Evolutionary conservation across 768 basidiomycete genomes (phyloP), one percentile per base, ranked within the genome.

Genomic region (Tulasnella sp.): DNA sequence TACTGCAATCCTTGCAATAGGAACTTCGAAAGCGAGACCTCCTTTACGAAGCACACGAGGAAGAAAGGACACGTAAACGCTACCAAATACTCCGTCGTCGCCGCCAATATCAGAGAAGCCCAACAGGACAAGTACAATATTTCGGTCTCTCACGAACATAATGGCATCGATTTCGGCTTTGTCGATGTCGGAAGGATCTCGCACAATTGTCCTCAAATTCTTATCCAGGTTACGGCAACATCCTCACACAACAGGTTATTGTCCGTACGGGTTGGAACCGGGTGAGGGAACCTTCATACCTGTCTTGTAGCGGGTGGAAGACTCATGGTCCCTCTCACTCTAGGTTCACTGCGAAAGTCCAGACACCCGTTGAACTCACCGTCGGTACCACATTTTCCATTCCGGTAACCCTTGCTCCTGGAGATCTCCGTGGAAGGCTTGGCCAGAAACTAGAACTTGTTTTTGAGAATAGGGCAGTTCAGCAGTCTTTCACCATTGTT

Each of bases 401-500:
- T 40, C 31, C 15, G 2, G 48, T 64, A 15, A 27, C 4, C 11
- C 62, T 63, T 31, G 25, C 58, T 15, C 49, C 49, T 21, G 8
- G 37, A 27, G 51, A 42, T 27, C n/a, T 32, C 14, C n/a, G 41
- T 2, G 78, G 80, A 0, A 68, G 70, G 19, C 75, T 71, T 57
- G 69, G 75, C 46, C 77, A 79, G 56, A 70, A 68, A 0, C 66
- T 80, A 4, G 77, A 78, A 39, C 67, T 81, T 14, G 57, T 72
- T 1, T 79, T 81, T 58, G 61, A 69, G 40, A 70, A 77, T 50
- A 56, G 62, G 0, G 58, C 62, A 3, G 66, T 67, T 3, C 61
- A 63, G 29, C 59, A 67, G 19, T 69, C 68, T 2, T 80, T 80
- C 63, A 61, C 74, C 36, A 78, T 81, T 52, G 71, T 71, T 0